Evolutionary conservation across 1,139 yeast species (phyloP).

Genomic region (Geotrichum bryndzae): DNA sequence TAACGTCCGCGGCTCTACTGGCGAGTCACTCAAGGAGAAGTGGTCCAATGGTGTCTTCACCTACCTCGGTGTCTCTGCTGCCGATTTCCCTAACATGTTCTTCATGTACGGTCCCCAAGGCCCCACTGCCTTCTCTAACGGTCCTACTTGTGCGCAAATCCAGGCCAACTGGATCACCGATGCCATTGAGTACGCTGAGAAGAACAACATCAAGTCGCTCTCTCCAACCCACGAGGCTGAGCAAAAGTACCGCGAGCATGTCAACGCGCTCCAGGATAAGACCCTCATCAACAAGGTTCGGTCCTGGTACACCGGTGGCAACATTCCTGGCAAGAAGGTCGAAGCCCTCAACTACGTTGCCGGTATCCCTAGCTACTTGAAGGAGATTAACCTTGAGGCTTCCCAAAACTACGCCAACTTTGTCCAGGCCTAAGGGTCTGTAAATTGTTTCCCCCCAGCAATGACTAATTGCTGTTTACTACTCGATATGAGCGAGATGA

Average conservation of each 20-base stretch:
- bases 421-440: neutral
- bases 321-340: conserved; percentile 19
- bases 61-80: conserved; percentile 27
- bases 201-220: conserved; percentile 8
- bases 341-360: conserved; percentile 18
- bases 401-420: conserved; percentile 8
- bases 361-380: conserved; percentile 16
- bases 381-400: conserved; percentile 12
- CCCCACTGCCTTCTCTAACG: conserved; percentile 34
- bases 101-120: conserved; percentile 34
- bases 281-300: conserved; percentile 13
- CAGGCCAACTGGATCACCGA: conserved; percentile 18
- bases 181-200: conserved; percentile 12
- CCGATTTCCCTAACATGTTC: conserved; percentile 31
- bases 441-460: too few species aligned
- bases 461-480: too few species aligned
- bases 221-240: conserved; percentile 15
- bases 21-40: conserved; percentile 24
- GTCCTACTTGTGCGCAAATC: conserved; percentile 21
- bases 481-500: too few species aligned
- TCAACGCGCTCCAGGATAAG: conserved; percentile 12
- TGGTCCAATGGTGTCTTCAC: conserved; percentile 29
- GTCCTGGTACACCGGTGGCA: conserved; percentile 20
- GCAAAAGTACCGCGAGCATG: conserved; percentile 9
- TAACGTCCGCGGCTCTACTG: conserved; percentile 24